A percentile compares a stretch with the other conserved stretches of the same genome.
Evolutionary conservation across 306 rosid species (phyloP).

Genomic region (Castanea crenata): DNA sequence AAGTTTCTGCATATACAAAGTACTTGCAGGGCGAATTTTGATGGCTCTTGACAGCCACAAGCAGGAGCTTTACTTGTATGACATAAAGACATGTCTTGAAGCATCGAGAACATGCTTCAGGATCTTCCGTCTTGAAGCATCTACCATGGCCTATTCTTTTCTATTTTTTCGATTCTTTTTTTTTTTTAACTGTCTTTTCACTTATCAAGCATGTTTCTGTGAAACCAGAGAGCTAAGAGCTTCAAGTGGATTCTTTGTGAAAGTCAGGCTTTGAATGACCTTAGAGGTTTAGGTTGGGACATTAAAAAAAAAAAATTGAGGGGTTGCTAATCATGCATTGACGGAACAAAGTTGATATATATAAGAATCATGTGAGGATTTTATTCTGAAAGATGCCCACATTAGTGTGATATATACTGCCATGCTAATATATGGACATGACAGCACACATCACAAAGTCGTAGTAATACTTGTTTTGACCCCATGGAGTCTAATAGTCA

Average conservation of each 20-base stretch:
- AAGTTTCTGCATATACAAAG: constrained; percentile 19
- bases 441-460: not conserved
- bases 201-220: not conserved
- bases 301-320: not conserved
- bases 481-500: not conserved
- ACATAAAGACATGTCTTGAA: not conserved
- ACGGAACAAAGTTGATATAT: not conserved
- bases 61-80: constrained; percentile 3
- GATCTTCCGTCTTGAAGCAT: not conserved
- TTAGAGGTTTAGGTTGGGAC: constrained; percentile 20
- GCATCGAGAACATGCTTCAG: too few relatives aligned
- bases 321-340: not conserved
- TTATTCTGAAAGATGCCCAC: not conserved
- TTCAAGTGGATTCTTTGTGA: constrained; percentile 20
- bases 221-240: not conserved
- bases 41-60: constrained; percentile 5
- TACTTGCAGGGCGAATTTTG: not conserved
- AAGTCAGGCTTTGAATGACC: constrained; percentile 13
- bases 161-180: not conserved
- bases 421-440: too few relatives aligned
- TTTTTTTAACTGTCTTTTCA: not conserved
- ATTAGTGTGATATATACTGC: not conserved
- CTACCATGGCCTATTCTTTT: not conserved
- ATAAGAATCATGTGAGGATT: not conserved
- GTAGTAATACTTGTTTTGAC: not conserved